Evolutionary conservation across 257 asterid species (phyloP).

Genomic region (Solanum arcanum): DNA sequence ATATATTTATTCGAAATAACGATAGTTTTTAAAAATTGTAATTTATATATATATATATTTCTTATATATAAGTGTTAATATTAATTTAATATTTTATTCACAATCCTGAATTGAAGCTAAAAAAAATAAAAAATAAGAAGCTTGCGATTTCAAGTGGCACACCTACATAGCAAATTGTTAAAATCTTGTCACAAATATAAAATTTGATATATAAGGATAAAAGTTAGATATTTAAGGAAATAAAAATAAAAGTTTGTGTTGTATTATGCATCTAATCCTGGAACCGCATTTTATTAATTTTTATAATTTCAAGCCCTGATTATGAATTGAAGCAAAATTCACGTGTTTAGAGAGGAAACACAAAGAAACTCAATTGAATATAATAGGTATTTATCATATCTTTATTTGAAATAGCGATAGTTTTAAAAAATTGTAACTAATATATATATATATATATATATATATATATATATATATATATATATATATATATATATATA

Average conservation of each 20-base stretch:
- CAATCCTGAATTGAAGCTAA: background rate
- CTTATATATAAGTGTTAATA: too few relatives aligned
- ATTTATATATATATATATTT: too few relatives aligned
- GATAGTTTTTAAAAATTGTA: too few relatives aligned
- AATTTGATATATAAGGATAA: background rate
- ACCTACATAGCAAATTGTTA: background rate
- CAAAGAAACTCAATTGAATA: background rate
- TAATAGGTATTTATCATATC: background rate
- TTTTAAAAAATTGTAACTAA: too few relatives aligned
- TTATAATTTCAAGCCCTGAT: background rate
- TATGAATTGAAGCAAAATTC: background rate
- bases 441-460: too few relatives aligned
- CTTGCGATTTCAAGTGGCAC: background rate
- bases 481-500: too few relatives aligned
- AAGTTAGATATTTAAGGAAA: background rate
- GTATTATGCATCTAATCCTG: background rate
- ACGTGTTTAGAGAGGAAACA: background rate
- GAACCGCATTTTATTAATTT: background rate
- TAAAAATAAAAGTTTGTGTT: background rate
- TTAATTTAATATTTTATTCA: background rate
- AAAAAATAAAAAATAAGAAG: background rate
- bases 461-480: too few relatives aligned
- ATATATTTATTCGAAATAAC: too few relatives aligned
- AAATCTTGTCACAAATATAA: background rate
- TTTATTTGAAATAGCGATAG: background rate